phyloP scores from a whole-genome alignment of 768 basidiomycete species.

The Jaapia argillacea region DNA sequence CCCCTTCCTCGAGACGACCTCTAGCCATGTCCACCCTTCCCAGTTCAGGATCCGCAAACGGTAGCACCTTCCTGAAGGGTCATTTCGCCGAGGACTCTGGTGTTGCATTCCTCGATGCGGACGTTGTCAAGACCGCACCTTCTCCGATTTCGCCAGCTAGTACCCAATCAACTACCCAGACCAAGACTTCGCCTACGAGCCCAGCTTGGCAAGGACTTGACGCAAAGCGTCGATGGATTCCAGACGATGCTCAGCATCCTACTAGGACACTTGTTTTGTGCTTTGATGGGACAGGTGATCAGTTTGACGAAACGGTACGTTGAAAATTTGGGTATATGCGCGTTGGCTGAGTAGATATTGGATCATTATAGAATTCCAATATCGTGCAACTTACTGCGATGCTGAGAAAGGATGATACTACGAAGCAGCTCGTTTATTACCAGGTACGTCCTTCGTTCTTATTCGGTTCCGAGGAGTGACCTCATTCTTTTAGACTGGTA shows the following conservation, averaged over 20 bases:
- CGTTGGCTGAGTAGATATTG: not conserved
- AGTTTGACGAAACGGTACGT: conserved; percentile 9
- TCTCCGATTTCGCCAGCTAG: too few species aligned
- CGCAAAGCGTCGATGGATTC: not conserved
- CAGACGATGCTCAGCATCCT: not conserved
- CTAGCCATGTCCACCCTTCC: too few species aligned
- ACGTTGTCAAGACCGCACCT: too few species aligned
- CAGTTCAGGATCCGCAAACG: too few species aligned
- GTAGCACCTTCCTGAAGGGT: too few species aligned
- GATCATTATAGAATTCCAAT: conserved; percentile 12
- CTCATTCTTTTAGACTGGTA: conserved; percentile 1
- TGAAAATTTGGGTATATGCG: not conserved
- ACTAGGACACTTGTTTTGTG: conserved; percentile 12
- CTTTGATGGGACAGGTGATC: conserved; percentile 13
- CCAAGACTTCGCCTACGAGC: too few species aligned
- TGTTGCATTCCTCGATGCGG: too few species aligned
- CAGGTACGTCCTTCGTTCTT: conserved; percentile 6
- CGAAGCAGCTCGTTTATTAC: conserved; percentile 19
- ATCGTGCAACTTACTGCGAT: conserved; percentile 20
- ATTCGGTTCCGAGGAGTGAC: not conserved
- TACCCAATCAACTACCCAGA: too few species aligned
- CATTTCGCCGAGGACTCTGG: too few species aligned
- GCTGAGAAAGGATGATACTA: conserved; percentile 20
- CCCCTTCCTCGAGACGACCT: too few species aligned
- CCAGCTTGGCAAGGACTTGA: not conserved